phyloP scores from a whole-genome alignment of 2,329 filamentous ascomycete species.

The Diplodia corticola region DNA sequence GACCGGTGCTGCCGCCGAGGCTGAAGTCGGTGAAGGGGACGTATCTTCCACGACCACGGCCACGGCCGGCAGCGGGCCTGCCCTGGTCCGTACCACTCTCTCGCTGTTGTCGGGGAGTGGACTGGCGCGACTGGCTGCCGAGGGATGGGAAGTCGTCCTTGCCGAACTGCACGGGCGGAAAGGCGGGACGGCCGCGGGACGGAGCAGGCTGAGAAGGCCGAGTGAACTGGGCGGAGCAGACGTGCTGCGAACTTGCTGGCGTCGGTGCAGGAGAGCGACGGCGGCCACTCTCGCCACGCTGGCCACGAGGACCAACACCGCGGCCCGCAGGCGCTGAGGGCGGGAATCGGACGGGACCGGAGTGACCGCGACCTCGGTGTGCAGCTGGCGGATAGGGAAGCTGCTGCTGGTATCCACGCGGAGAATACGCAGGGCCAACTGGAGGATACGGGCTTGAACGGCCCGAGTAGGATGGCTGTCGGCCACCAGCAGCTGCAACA shows the following conservation, averaged over 20 bases:
- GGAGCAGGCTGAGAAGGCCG: not conserved
- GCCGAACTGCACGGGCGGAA: not conserved
- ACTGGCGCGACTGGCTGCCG: not conserved
- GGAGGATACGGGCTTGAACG: not conserved
- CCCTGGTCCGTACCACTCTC: no score
- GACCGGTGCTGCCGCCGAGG: not conserved
- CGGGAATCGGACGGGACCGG: not conserved
- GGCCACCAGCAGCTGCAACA: not conserved
- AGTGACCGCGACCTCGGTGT: not conserved
- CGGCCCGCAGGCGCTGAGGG: not conserved
- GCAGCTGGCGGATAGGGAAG: no score
- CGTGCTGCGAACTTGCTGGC: not conserved
- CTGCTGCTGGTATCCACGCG: not conserved
- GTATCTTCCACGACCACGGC: not conserved
- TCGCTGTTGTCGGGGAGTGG: not conserved
- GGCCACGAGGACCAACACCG: not conserved
- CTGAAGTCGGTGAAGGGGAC: not conserved
- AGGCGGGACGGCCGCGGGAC: accelerated
- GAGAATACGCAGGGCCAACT: not conserved
- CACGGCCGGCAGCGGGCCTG: not conserved
- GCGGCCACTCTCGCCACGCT: no score
- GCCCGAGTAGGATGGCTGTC: no score
- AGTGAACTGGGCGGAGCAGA: no score
- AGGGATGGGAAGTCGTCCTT: not conserved
- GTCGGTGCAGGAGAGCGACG: not conserved